Evolutionary conservation across 2,329 filamentous ascomycete genomes (phyloP).

Genomic region (Fusarium abutilonis): DNA sequence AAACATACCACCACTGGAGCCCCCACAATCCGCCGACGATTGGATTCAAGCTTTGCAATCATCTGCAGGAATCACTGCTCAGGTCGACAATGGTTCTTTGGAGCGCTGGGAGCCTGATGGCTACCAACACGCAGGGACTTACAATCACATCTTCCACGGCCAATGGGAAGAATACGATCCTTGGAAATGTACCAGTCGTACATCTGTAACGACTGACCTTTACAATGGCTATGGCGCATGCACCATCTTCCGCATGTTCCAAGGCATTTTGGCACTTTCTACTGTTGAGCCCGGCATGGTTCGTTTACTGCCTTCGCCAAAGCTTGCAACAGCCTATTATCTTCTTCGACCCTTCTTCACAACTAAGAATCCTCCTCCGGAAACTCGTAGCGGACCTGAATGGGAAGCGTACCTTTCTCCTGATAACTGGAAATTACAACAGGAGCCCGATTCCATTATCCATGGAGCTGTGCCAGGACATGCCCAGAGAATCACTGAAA

Average conservation of each 20-base stretch:
- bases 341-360: conserved; percentile 70
- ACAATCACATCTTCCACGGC: conserved; percentile 63
- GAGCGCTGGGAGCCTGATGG: conserved; percentile 77
- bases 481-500: conserved; percentile 66
- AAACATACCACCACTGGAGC: conserved; percentile 38
- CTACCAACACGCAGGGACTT: conserved; percentile 68
- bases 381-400: conserved; percentile 51
- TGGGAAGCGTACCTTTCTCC: conserved; percentile 64
- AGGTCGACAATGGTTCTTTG: conserved; percentile 75
- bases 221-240: conserved; percentile 68
- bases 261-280: conserved; percentile 65
- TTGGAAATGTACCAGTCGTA: conserved; percentile 64
- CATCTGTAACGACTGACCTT: conserved; percentile 63
- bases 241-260: conserved; percentile 68
- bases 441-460: conserved; percentile 64
- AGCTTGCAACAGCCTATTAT: conserved; percentile 79
- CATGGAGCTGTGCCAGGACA: conserved; percentile 68
- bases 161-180: conserved; percentile 66
- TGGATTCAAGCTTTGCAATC: conserved; percentile 55
- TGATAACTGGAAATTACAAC: conserved; percentile 57
- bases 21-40: conserved; percentile 50
- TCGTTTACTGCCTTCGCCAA: conserved; percentile 77
- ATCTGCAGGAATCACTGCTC: conserved; percentile 66
- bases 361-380: conserved; percentile 56
- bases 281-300: conserved; percentile 72